phyloP scores from a whole-genome alignment of 306 rosid species.

The Coriaria nepalensis region DNA sequence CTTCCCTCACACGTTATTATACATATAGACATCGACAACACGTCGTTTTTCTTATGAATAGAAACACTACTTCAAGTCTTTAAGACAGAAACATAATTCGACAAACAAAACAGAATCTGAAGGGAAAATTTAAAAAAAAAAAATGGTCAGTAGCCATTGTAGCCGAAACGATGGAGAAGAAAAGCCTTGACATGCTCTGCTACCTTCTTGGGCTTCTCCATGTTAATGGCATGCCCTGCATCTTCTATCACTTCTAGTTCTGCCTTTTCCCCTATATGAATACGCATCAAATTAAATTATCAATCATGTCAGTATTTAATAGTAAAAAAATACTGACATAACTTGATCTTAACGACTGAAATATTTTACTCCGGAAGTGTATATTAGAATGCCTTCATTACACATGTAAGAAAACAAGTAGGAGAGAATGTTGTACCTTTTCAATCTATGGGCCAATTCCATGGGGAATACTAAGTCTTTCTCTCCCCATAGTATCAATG shows the following conservation, averaged over 20 bases:
- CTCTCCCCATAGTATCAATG: conserved; percentile 83
- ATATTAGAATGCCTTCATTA: too few relatives aligned
- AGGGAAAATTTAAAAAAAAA: too few relatives aligned
- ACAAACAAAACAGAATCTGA: too few relatives aligned
- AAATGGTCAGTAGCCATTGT: conserved; percentile 3
- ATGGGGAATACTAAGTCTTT: conserved; percentile 65
- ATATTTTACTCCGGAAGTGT: too few relatives aligned
- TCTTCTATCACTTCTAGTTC: conserved; percentile 51
- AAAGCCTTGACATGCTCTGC: conserved; percentile 40
- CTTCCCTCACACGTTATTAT: too few relatives aligned
- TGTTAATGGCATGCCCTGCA: conserved; percentile 76
- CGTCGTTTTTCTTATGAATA: too few relatives aligned
- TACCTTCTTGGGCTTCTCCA: conserved; percentile 68
- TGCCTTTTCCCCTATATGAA: conserved; percentile 65
- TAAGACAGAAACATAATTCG: too few relatives aligned
- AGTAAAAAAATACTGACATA: too few relatives aligned
- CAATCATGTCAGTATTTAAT: too few relatives aligned
- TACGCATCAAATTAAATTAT: conserved; percentile 7
- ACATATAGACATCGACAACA: too few relatives aligned
- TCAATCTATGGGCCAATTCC: conserved; percentile 69
- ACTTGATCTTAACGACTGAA: too few relatives aligned
- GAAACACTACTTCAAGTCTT: too few relatives aligned
- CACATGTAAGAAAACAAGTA: background rate
- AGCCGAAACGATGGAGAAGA: conserved; percentile 38
- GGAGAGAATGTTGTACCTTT: conserved; percentile 28